Percentiles rank a stretch among this genome's conserved stretches.
Evolutionary conservation across 2,329 filamentous ascomycete genomes (phyloP).

Genomic region (Ceratocystis ficicola): DNA sequence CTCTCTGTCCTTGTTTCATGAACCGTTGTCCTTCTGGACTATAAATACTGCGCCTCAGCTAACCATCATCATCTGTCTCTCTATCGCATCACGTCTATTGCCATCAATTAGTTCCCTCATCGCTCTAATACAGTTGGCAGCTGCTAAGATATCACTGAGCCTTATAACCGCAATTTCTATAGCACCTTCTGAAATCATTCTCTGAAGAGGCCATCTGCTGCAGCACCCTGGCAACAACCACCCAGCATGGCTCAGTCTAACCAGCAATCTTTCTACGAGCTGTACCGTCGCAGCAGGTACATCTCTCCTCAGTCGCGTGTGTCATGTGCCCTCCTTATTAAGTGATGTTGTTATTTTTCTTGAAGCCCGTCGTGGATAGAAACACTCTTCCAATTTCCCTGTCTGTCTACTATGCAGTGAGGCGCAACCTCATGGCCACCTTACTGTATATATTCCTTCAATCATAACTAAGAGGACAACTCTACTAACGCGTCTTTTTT

Average conservation of each 20-base stretch:
- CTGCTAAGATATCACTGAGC: constrained; percentile 3
- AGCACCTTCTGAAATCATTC: not conserved
- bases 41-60: constrained; percentile 25
- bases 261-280: constrained; percentile 65
- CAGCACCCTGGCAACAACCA: not conserved
- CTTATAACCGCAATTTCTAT: not conserved
- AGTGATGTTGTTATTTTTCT: constrained; percentile 3
- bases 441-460: not conserved
- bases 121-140: constrained; percentile 18
- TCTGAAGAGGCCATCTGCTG: constrained; percentile 11
- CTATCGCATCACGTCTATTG: constrained; percentile 10
- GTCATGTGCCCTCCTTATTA: constrained; percentile 8
- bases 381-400: not conserved
- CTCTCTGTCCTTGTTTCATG: constrained; percentile 19
- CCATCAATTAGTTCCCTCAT: not conserved
- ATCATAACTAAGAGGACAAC: not conserved
- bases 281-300: constrained; percentile 97
- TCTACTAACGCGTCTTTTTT: constrained; percentile 7
- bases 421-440: not conserved
- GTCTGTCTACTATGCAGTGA: not conserved
- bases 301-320: constrained; percentile 23
- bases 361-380: not conserved
- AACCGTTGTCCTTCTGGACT: constrained; percentile 21
- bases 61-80: not conserved
- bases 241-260: constrained; percentile 18